A percentile compares a stretch with the other conserved stretches of the same genome.
Evolutionary conservation across 345 rosid genomes (phyloP).

Genomic region (Sisymbrium altissimum): DNA sequence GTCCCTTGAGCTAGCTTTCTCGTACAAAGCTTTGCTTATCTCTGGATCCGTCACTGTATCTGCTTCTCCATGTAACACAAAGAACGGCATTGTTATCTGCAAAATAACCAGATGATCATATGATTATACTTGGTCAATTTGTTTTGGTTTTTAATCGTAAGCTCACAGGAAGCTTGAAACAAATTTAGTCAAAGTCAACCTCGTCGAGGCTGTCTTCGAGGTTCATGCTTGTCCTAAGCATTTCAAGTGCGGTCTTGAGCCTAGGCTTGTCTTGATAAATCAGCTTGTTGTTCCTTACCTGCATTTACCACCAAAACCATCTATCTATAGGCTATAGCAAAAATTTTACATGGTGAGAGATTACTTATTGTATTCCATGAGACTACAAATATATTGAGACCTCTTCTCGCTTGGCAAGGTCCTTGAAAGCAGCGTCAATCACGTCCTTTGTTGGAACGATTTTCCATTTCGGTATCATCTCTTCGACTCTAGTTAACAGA

Average conservation of each 20-base stretch:
- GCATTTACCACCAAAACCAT: conserved; percentile 12
- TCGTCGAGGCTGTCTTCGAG: conserved; percentile 66
- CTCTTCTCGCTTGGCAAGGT: conserved; percentile 77
- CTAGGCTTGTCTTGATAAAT: conserved; percentile 97
- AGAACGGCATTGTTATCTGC: conserved; percentile 81
- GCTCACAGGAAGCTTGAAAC: background rate
- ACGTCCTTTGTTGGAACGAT: conserved; percentile 92
- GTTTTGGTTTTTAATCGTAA: background rate
- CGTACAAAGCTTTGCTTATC: conserved; percentile 86
- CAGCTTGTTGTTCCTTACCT: conserved; percentile 81
- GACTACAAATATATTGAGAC: conserved; percentile 28
- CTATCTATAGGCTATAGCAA: background rate
- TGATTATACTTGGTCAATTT: background rate
- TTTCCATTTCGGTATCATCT: conserved; percentile 94
- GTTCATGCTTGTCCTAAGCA: conserved; percentile 90
- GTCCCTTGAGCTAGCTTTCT: conserved; percentile 72
- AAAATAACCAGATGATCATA: background rate
- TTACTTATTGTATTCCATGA: background rate
- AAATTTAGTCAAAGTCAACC: conserved; percentile 33
- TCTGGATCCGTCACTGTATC: conserved; percentile 95
- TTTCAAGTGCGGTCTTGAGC: conserved; percentile 89
- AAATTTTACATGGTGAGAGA: background rate
- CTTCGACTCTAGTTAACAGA: conserved; percentile 74
- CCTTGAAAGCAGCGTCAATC: conserved; percentile 75
- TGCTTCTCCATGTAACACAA: conserved; percentile 88